phyloP scores from a whole-genome alignment of 768 basidiomycete species.

The Rubroboletus satanas region DNA sequence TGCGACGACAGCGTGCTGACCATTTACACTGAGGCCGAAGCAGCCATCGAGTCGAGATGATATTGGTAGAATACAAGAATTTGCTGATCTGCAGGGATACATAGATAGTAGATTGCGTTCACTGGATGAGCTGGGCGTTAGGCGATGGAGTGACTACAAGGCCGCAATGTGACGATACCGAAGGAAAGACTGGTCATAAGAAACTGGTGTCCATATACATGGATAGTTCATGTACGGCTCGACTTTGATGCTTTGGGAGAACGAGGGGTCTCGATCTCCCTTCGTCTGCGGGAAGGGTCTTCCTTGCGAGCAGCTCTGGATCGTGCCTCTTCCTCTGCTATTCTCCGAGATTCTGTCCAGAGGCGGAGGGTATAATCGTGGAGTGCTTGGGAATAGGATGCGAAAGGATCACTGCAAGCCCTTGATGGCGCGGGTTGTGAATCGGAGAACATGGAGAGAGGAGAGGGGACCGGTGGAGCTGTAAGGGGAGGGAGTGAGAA shows the following conservation, averaged over 20 bases:
- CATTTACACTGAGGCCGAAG: constrained; percentile 1
- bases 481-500: constrained; percentile 10
- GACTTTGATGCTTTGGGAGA: constrained; percentile 5
- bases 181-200: neutral
- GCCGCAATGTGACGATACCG: constrained; percentile 11
- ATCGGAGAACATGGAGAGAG: constrained; percentile 13
- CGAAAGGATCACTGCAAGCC: constrained; percentile 34
- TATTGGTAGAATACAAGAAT: constrained; percentile 15
- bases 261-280: constrained; percentile 14
- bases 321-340: constrained; percentile 49
- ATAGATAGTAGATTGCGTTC: constrained; percentile 8
- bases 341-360: constrained; percentile 63
- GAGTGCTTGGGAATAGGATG: constrained; percentile 58
- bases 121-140: constrained; percentile 15
- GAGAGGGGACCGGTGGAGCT: constrained; percentile 8
- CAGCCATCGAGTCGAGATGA: constrained; percentile 1
- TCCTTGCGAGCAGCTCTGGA: constrained; percentile 27
- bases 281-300: constrained; percentile 25
- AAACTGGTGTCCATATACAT: constrained; percentile 2
- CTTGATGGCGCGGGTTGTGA: constrained; percentile 8
- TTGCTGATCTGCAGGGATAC: constrained; percentile 15
- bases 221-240: constrained; percentile 13
- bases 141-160: constrained; percentile 2
- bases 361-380: constrained; percentile 64
- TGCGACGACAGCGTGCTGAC: neutral